A percentile compares a stretch with the other conserved stretches of the same genome.
These are phyloP conservation scores for Thielaviopsis musarum DNA, from an alignment of 2,329 filamentous ascomycete species.

Conservation along the genomic window DNA sequence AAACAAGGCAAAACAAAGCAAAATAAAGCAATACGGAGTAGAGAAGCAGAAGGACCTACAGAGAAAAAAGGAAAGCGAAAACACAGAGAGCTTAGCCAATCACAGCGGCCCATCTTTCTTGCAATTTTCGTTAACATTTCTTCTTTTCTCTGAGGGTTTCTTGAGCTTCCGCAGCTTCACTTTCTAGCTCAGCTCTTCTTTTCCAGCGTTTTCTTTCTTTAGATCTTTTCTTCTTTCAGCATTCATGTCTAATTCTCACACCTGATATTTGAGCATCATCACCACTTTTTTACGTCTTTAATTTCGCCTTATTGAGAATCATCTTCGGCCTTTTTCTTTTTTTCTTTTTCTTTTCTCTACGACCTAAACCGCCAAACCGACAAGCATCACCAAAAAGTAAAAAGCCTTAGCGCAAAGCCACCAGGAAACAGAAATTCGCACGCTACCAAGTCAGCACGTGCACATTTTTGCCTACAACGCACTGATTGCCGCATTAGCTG, in stretches of 20 bases:
- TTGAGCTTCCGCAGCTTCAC: conserved; percentile 3
- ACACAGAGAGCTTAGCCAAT: neutral
- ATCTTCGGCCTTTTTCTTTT: neutral
- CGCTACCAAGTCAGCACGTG: neutral
- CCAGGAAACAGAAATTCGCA: neutral
- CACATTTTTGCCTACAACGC: neutral
- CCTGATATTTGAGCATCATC: neutral
- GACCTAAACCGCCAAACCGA: neutral
- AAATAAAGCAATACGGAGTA: no score
- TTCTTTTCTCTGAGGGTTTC: neutral
- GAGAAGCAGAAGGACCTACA: neutral
- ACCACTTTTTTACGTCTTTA: neutral
- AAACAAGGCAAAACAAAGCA: no score
- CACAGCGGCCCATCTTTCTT: neutral
- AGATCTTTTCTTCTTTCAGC: neutral
- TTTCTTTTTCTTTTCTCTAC: neutral
- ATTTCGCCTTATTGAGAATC: neutral
- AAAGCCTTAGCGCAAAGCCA: neutral
- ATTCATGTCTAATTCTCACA: neutral
- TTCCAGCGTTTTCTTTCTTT: neutral
- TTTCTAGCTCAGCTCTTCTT: conserved; percentile 2
- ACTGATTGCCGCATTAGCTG: neutral
- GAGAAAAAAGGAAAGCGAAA: neutral
- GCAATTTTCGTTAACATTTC: neutral
- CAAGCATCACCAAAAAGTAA: neutral